Conservation (phyloP, 305 asterid genomes). For the Ilex paraguariensis region DNA sequence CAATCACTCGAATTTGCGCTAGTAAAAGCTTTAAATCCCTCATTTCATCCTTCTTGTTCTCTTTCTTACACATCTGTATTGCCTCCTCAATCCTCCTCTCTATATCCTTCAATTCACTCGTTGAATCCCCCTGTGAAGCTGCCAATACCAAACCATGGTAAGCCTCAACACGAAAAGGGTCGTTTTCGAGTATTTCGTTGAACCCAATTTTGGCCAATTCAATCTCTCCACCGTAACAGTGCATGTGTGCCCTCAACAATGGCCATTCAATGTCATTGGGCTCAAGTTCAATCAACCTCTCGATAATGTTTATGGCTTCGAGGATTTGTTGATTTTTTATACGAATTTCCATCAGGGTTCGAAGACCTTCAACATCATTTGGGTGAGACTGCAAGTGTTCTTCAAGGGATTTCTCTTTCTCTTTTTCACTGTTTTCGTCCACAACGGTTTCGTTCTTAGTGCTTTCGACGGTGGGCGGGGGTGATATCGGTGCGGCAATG, state of each 20-base stretch:
- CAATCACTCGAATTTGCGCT: constrained; percentile 73
- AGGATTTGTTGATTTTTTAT: constrained; percentile 45
- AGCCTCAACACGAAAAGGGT: constrained; percentile 72
- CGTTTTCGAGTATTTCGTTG: constrained; percentile 48
- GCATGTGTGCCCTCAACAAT: constrained; percentile 67
- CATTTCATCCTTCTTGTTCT: constrained; percentile 42
- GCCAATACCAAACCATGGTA: constrained; percentile 81
- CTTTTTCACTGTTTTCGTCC: constrained; percentile 54
- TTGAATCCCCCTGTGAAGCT: constrained; percentile 51
- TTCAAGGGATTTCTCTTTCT: constrained; percentile 42
- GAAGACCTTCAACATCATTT: constrained; percentile 40
- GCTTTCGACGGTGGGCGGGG: constrained; percentile 31
- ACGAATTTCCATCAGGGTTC: constrained; percentile 55
- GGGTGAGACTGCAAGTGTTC: constrained; percentile 46
- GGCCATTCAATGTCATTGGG: constrained; percentile 79
- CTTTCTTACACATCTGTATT: constrained; percentile 46
- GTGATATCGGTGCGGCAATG: constrained; percentile 25
- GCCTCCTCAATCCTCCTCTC: constrained; percentile 51
- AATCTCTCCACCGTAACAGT: constrained; percentile 47
- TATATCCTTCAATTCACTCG: constrained; percentile 36
- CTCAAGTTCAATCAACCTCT: constrained; percentile 51
- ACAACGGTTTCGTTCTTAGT: constrained; percentile 17
- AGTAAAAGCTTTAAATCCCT: constrained; percentile 73
- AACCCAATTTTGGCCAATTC: constrained; percentile 55
- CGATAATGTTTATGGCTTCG: constrained; percentile 54